phyloP scores from a whole-genome alignment of 2,329 filamentous ascomycete species.

The Alternaria brassicicola region DNA sequence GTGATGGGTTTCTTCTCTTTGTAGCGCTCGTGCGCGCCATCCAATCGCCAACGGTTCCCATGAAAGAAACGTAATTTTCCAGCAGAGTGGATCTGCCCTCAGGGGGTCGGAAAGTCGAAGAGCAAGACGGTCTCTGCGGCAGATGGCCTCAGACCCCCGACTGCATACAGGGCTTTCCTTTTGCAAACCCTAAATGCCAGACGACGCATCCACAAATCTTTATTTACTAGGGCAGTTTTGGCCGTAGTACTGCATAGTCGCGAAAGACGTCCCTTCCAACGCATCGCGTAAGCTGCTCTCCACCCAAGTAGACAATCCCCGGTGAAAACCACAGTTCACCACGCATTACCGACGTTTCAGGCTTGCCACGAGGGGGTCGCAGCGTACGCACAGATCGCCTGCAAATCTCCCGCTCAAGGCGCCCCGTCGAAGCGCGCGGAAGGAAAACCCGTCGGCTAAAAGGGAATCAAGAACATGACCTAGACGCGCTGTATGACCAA shows the following conservation, averaged over 20 bases:
- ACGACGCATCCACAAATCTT: not conserved
- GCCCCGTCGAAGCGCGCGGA: slow-evolving; percentile 11
- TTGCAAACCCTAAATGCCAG: slow-evolving; percentile 3
- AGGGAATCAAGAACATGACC: not conserved
- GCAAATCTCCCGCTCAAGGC: slow-evolving; percentile 22
- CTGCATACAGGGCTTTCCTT: not conserved
- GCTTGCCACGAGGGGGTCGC: slow-evolving; percentile 17
- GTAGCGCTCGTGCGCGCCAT: not conserved
- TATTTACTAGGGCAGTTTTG: not conserved
- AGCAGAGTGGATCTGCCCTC: not conserved
- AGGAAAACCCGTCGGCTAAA: slow-evolving; percentile 8
- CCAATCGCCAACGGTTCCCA: not conserved
- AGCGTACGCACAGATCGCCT: slow-evolving; percentile 15
- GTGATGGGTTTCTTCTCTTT: not conserved
- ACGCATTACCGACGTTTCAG: slow-evolving; percentile 15
- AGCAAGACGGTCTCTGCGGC: slow-evolving; percentile 1
- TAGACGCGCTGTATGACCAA: slow-evolving; percentile 11
- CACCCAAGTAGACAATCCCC: slow-evolving; percentile 2
- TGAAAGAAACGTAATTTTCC: not conserved
- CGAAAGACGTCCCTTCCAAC: not conserved
- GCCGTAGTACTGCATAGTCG: not conserved
- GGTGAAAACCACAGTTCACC: slow-evolving; percentile 5
- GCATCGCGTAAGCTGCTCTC: not conserved
- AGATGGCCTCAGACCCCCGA: not conserved
- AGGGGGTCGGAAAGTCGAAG: not conserved